Percentiles rank a stretch among this genome's conserved stretches.
Evolutionary conservation across 371 early-diverging fungal species (phyloP).

Genomic region (Apophysomyces variabilis): DNA sequence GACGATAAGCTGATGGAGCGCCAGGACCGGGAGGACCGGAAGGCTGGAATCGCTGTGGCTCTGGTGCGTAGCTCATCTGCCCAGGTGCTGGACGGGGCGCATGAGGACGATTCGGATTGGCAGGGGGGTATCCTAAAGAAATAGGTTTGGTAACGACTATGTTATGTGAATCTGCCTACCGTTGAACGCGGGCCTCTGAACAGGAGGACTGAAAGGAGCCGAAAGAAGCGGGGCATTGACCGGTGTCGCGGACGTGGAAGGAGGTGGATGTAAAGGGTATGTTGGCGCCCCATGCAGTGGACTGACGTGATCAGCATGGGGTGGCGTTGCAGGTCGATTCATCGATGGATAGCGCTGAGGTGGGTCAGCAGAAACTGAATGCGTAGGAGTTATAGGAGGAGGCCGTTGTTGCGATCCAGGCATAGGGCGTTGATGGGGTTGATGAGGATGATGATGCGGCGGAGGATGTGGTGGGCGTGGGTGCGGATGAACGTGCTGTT

Average conservation of each 20-base stretch:
- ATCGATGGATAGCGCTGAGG: background rate
- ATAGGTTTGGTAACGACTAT: background rate
- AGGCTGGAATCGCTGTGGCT: background rate
- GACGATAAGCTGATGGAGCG: background rate
- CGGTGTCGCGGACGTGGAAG: background rate
- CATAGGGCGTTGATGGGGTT: slow-evolving; percentile 5
- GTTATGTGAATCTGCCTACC: background rate
- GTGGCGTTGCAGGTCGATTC: background rate
- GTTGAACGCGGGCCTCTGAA: slow-evolving; percentile 1
- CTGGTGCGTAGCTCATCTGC: background rate
- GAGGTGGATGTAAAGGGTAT: background rate
- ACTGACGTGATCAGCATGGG: background rate
- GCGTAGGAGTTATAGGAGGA: background rate
- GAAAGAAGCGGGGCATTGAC: slow-evolving; percentile 1
- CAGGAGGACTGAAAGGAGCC: slow-evolving; percentile 1
- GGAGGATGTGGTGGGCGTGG: background rate
- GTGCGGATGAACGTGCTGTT: too few relatives aligned
- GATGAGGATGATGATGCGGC: background rate
- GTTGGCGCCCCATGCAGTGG: background rate
- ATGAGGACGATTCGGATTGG: background rate
- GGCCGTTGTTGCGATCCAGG: slow-evolving; percentile 6
- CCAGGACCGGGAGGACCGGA: background rate
- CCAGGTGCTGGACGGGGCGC: background rate
- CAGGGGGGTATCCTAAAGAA: background rate
- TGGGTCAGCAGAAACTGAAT: background rate